Evolutionary conservation across 192 early-diverging fungal genomes (phyloP), one percentile per base, ranked within the genome.

Genomic region (Dimargaris verticillata): DNA sequence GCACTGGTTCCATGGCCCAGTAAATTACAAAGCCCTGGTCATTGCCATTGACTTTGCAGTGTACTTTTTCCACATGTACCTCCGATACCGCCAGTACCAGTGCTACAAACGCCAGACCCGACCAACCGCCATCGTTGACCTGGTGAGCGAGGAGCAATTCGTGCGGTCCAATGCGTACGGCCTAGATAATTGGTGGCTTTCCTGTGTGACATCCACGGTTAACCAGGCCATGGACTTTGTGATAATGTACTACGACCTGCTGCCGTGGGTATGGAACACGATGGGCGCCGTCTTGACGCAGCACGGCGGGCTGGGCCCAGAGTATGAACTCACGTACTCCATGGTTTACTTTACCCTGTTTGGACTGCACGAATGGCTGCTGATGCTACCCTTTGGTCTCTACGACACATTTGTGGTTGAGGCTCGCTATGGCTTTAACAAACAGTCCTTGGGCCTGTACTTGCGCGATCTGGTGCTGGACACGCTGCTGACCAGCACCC

Each of bases 381-480:
- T 91, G 5, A 75, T 74, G 15, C 64, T 93, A 53, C 95, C 95
- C 9, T 84, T 91, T 54, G 77, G 79, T 22, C 63, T 95, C 29
- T 98, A 93, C 68, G 77, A 77, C 52, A 95, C 88, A 0, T 98
- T 98, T 83, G 90, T 98, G 13, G 84, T 98, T 63, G 95, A 98
- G 73, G 81, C 87, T 65, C 72, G 78, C 25, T 91, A 95, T 69
- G 93, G 93, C 2, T 96, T 98, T 70, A 98, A 98, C 76, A 98
- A 98, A 66, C 83, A 86, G 68, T 93, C 93, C 13, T 50, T 85
- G 24, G 71, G 75, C 0, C 64, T 93, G 44, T 97, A 85, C 67
- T 69, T 92, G 41, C 78, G 78, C 2, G 94, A 97, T 68, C 62
- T 78, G 62, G 57, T 88, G 58, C 96, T 95, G 69, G 74, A 71